These are phyloP conservation scores for Monosporascus sp. DNA, from an alignment of 2,329 filamentous ascomycete species.

Conservation along the genomic window DNA sequence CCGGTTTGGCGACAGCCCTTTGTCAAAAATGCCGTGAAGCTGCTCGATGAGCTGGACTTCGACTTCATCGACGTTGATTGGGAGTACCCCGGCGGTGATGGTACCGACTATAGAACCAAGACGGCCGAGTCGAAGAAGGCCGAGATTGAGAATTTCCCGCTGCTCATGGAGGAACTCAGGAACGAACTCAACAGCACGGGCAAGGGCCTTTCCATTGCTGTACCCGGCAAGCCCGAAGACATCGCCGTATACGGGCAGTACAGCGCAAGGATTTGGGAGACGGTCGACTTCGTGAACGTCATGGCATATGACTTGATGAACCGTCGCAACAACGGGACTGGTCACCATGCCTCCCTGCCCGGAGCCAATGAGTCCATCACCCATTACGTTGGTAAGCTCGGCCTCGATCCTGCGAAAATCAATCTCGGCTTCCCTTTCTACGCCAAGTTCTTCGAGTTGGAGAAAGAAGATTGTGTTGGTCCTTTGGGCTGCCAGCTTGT, in stretches of 20 bases:
- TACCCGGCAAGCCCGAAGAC: constrained; percentile 56
- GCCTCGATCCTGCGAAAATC: constrained; percentile 42
- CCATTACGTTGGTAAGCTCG: constrained; percentile 29
- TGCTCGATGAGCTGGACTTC: neutral
- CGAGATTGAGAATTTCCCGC: constrained; percentile 58
- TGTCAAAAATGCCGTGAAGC: neutral
- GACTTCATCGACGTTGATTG: constrained; percentile 55
- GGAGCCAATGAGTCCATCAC: constrained; percentile 45
- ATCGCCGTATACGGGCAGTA: constrained; percentile 64
- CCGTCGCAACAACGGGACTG: constrained; percentile 56
- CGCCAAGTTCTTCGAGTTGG: constrained; percentile 56
- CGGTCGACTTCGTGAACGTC: constrained; percentile 63
- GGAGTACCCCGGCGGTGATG: constrained; percentile 60
- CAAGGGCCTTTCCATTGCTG: constrained; percentile 62
- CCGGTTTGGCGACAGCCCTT: constrained; percentile 22
- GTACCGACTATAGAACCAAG: constrained; percentile 59
- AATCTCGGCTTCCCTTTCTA: constrained; percentile 62
- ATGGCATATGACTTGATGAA: constrained; percentile 74
- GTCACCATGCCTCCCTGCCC: constrained; percentile 54
- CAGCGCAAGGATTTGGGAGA: constrained; percentile 52
- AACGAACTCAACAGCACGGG: constrained; percentile 44
- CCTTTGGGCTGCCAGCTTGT: constrained; percentile 49
- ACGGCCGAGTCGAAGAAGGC: constrained; percentile 54
- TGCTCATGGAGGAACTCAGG: constrained; percentile 55
- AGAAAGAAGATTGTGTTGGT: constrained; percentile 32